Evolutionary conservation across 371 early-diverging fungal species (phyloP), one percentile per base, ranked within the genome.

Genomic region (Basidiobolus heterosporus): DNA sequence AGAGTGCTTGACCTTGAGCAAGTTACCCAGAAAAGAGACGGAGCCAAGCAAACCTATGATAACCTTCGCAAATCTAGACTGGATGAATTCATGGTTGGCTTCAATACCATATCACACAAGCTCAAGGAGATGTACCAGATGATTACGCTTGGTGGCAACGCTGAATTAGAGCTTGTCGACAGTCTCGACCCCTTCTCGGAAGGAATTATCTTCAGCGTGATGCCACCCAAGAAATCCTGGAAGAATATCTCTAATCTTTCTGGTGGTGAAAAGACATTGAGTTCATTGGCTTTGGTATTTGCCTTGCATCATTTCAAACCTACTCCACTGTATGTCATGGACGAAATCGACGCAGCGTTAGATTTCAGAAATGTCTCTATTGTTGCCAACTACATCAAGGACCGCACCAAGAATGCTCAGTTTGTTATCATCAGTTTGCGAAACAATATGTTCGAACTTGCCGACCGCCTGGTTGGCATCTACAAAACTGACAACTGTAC

Each of bases 171-270:
- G 57, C 69, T 98, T n/a, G 94, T 99, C 2, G 99, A 99, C 58
- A 90, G 86, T 58, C 65, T 98, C 62, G 99, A 99, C 65, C 99
- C 99, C 1, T 99, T 99, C 66, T 88, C 93, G 2, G 99, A 99
- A 61, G 99, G 99, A 8, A 88, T 99, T 41, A 70, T 95, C 21
- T 94, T 99, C 61, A 88, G 88, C 59, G 98, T 99, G 3, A 99
- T 99, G 99, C 99, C 99, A 3, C 99, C 99, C 18, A 98, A 97
- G 62, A 99, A 99, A 72, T 88, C 92, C 50, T 99, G 99, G 99
- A 99, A 98, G 59, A 96, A 96, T 61, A 97, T 99, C 48, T 81
- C 91, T 3, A 94, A 98, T 61, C 62, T 99, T 17, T 97, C 98
- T 18, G 99, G 99, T 52, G 99, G 99, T 53, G 99, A 99, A 70